These are phyloP conservation scores for Clonostachys rosea DNA, from an alignment of 2,329 filamentous ascomycete genomes.

Conservation along the genomic window DNA sequence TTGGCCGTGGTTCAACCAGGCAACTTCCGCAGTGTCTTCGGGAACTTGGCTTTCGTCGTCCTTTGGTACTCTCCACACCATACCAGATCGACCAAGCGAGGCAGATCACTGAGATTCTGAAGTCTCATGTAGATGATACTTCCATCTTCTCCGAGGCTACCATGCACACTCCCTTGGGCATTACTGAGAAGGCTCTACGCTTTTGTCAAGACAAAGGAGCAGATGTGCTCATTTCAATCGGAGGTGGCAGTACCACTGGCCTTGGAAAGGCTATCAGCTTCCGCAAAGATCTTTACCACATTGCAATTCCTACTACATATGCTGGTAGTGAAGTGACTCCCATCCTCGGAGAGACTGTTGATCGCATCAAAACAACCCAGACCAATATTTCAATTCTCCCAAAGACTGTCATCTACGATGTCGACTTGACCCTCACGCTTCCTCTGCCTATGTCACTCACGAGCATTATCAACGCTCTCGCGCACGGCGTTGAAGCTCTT, in stretches of 20 bases:
- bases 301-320: constrained; percentile 56
- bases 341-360: constrained; percentile 56
- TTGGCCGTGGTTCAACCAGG: constrained; percentile 49
- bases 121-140: constrained; percentile 2
- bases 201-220: constrained; percentile 36
- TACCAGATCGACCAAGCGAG: constrained; percentile 7
- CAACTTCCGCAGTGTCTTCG: constrained; percentile 35
- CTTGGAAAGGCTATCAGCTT: constrained; percentile 52
- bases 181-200: constrained; percentile 50
- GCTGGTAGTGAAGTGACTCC: constrained; percentile 61
- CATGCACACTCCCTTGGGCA: constrained; percentile 56
- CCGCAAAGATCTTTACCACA: constrained; percentile 46
- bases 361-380: constrained; percentile 52
- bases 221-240: constrained; percentile 54
- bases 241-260: constrained; percentile 57
- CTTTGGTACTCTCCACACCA: constrained; percentile 52
- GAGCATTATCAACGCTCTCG: constrained; percentile 62
- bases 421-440: constrained; percentile 55
- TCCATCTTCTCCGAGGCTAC: constrained; percentile 43
- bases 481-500: constrained; percentile 53
- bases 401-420: constrained; percentile 59
- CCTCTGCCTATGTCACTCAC: constrained; percentile 46
- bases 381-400: constrained; percentile 56
- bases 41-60: constrained; percentile 38
- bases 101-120: constrained; percentile 5